Base-by-base conservation (phyloP, 371 early-diverging fungal genomes). In the Mucor circinelloides region DNA sequence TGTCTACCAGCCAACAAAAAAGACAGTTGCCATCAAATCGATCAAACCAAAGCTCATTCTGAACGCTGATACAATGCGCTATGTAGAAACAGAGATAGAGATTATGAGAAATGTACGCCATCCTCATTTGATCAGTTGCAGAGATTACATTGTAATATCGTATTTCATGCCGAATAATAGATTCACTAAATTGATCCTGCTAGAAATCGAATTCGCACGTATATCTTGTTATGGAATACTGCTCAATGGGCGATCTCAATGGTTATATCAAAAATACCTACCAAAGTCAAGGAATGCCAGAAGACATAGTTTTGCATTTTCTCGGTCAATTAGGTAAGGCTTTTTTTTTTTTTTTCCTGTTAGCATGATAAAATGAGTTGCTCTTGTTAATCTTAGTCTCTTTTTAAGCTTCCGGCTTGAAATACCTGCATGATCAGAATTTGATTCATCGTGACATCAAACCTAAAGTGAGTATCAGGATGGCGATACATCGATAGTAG, bases 361-460 rank as follows among this genome's bases (percentile, higher is more conserved):
- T n/a, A 50, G 3, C 23, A 32, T 56, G 17, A 56, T 31, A 30
- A 56, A 52, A 30, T 56, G 32, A 12, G 17, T 9, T 54, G 30
- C 2, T 25, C 25, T 52, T 52, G 23, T 27, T 52, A 3, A 27
- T 52, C 27, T 25, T 27, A 9, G 19, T 56, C 12, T 27, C 30
- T 55, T 55, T 13, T 23, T n/a, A 56, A 83, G 91, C 90, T 50
- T 80, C 87, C 1, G 97, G 97, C 1, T 82, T 99, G 64, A 84
- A 88, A 60, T 97, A 94, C 69, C 76, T 99, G 56, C 83, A 95
- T 2, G 79, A 88, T 21, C 82, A 88, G 38, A 87, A 91, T 61
- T 85, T 99, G 59, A 95, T 99, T 36, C 99, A 99, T 83, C 81
- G 99, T 28, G 99, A 99, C 72, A 88, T 99, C 60, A 99, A 99